Percentiles rank a stretch among this genome's conserved stretches.
These are phyloP conservation scores for Gossypium mustelinum DNA, from an alignment of 345 rosid genomes.

Conservation along the genomic window DNA sequence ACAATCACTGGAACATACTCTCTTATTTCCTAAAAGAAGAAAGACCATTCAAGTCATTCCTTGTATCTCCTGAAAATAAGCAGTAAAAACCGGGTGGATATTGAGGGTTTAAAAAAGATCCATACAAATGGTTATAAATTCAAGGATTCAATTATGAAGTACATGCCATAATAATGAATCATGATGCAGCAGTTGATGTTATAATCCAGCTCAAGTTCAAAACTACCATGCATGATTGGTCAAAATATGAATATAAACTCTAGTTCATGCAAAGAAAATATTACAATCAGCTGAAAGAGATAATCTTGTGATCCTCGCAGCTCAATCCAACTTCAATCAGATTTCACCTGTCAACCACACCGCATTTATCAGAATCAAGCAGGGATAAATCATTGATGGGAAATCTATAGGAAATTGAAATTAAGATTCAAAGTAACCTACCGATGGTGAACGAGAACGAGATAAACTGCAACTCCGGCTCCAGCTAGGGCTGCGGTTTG, in stretches of 20 bases:
- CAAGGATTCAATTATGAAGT: neutral
- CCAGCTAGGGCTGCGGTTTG: conserved; percentile 15
- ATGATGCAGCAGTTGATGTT: neutral
- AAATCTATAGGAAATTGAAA: neutral
- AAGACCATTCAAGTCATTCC: too few relatives aligned
- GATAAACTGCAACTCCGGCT: conserved; percentile 25
- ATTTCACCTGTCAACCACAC: conserved; percentile 42
- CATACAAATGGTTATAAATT: neutral
- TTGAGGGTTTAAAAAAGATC: too few relatives aligned
- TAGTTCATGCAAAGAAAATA: neutral
- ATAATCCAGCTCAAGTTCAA: neutral
- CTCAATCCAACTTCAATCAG: conserved; percentile 31
- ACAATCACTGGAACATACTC: too few relatives aligned
- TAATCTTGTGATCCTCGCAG: neutral
- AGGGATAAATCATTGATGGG: neutral
- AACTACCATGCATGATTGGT: neutral
- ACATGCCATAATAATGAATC: neutral
- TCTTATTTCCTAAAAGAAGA: too few relatives aligned
- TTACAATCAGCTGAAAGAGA: neutral
- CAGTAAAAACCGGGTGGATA: too few relatives aligned
- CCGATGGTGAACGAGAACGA: conserved; percentile 33
- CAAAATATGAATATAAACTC: neutral
- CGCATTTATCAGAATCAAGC: neutral
- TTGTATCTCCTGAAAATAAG: too few relatives aligned
- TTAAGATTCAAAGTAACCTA: conserved; percentile 5